These are phyloP conservation scores for Septoria petroselini DNA, from an alignment of 2,329 filamentous ascomycete genomes.

Conservation along the genomic window DNA sequence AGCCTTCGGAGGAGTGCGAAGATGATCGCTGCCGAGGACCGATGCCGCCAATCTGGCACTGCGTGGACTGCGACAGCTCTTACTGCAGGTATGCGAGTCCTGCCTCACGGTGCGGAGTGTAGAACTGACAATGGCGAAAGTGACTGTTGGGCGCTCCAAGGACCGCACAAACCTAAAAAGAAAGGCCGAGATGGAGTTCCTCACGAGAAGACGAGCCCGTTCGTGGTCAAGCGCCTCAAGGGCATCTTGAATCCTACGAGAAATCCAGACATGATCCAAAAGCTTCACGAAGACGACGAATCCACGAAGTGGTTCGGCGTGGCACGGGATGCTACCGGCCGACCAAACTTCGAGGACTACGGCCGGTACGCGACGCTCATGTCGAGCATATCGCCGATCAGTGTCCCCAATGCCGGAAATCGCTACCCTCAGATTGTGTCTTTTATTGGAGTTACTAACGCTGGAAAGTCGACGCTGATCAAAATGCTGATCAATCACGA, in stretches of 20 bases:
- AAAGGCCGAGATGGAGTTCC: conserved; percentile 38
- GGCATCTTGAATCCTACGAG: conserved; percentile 32
- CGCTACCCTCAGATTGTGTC: conserved; percentile 38
- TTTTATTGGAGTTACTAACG: conserved; percentile 40
- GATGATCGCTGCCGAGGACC: conserved; percentile 35
- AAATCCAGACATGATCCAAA: conserved; percentile 34
- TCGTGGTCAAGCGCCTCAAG: conserved; percentile 32
- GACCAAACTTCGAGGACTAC: conserved; percentile 42
- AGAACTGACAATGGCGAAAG: conserved; percentile 17
- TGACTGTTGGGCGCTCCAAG: conserved; percentile 36
- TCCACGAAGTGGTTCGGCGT: conserved; percentile 43
- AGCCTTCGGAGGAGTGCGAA: conserved; percentile 32
- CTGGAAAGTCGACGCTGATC: conserved; percentile 52
- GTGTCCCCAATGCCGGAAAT: conserved; percentile 25
- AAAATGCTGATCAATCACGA: conserved; percentile 48
- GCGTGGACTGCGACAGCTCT: conserved; percentile 37
- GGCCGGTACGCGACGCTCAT: conserved; percentile 48
- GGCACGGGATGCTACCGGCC: conserved; percentile 32
- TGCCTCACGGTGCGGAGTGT: background rate
- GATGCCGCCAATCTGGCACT: conserved; percentile 33
- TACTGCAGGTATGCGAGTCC: conserved; percentile 33
- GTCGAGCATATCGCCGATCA: conserved; percentile 34
- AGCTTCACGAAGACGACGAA: conserved; percentile 39
- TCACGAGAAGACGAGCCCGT: conserved; percentile 39
- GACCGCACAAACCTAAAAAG: conserved; percentile 37